A percentile compares a stretch with the other conserved stretches of the same genome.
Conservation (phyloP, 768 basidiomycete genomes). For the Rhizopogon sp. region DNA sequence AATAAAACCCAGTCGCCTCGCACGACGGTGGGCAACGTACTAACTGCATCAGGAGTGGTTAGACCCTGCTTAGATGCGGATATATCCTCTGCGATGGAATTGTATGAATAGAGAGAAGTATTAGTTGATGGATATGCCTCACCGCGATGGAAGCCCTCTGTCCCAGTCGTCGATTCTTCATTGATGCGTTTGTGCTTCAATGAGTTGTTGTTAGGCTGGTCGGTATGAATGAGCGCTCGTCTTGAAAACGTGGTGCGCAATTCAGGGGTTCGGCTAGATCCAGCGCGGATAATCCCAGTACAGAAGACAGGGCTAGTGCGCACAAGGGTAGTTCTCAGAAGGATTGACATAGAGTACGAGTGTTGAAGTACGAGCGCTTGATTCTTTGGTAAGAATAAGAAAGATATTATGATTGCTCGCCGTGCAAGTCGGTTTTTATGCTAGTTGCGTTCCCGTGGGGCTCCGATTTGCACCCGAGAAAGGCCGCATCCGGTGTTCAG, state of each 20-base stretch:
- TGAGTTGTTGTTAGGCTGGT: slow-evolving; percentile 14
- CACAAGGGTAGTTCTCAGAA: slow-evolving; percentile 2
- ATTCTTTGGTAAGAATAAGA: not conserved
- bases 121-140: not conserved
- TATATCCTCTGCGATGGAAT: slow-evolving; percentile 20
- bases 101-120: not conserved
- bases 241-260: not conserved
- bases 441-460: slow-evolving; percentile 11
- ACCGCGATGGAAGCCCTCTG: slow-evolving; percentile 33
- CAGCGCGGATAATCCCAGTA: slow-evolving; percentile 9
- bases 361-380: not conserved
- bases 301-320: slow-evolving; percentile 4
- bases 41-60: slow-evolving; percentile 35
- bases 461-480: slow-evolving; percentile 17
- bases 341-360: slow-evolving; percentile 2
- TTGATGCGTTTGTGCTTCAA: slow-evolving; percentile 17
- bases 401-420: not conserved
- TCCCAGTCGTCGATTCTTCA: slow-evolving; percentile 22
- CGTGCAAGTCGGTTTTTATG: slow-evolving; percentile 16
- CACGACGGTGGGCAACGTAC: slow-evolving; percentile 50
- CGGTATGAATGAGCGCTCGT: slow-evolving; percentile 19
- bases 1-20: slow-evolving; percentile 88
- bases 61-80: slow-evolving; percentile 12
- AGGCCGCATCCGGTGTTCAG: not conserved
- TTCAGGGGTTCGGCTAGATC: slow-evolving; percentile 4